Evolutionary conservation across 345 rosid species (phyloP).

Genomic region (Durio zibethinus): DNA sequence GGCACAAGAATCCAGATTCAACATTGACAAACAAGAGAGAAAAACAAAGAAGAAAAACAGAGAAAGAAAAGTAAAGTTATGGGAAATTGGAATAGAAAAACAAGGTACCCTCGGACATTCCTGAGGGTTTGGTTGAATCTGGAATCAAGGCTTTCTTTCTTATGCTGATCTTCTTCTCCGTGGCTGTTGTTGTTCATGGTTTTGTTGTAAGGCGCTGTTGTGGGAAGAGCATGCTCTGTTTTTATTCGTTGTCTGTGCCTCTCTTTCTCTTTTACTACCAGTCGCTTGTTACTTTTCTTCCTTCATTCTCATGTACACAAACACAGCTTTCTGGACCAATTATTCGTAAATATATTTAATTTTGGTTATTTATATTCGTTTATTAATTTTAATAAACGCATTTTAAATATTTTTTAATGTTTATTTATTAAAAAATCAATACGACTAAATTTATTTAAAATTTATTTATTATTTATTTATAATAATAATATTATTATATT

Average conservation of each 20-base stretch:
- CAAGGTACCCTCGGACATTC: slow-evolving; percentile 79
- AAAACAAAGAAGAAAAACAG: not conserved
- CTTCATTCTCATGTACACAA: not conserved
- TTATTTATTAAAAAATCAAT: too few species aligned
- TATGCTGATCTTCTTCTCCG: slow-evolving; percentile 13
- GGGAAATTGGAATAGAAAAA: not conserved
- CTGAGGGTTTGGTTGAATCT: slow-evolving; percentile 88
- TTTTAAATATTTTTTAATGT: too few species aligned
- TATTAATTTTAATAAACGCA: too few species aligned
- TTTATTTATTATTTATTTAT: too few species aligned
- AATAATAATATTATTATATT: too few species aligned
- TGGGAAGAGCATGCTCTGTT: slow-evolving; percentile 13
- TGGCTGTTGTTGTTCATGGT: slow-evolving; percentile 25
- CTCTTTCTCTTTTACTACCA: not conserved
- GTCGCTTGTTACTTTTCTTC: not conserved
- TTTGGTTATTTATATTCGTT: too few species aligned
- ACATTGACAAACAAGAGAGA: slow-evolving; percentile 8
- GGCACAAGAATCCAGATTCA: slow-evolving; percentile 8
- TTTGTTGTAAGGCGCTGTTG: slow-evolving; percentile 8
- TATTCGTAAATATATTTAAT: too few species aligned
- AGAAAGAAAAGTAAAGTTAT: not conserved
- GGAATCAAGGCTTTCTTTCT: slow-evolving; percentile 62
- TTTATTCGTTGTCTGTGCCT: not conserved
- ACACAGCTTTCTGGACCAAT: too few species aligned
- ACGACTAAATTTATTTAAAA: too few species aligned